Conservation (phyloP, 192 early-diverging fungal genomes). For the Spinellus fusiger region DNA sequence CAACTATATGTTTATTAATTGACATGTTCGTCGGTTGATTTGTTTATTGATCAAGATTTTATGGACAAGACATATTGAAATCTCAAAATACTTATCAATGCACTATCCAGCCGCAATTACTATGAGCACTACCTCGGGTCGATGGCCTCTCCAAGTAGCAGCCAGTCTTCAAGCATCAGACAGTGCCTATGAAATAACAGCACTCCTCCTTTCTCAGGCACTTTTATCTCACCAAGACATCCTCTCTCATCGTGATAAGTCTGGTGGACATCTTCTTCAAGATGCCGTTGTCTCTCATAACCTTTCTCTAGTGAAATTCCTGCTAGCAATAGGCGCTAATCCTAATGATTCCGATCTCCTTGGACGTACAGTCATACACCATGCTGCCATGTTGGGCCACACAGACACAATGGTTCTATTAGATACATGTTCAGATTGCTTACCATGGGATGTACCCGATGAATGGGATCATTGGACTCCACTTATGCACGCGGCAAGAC, state of each 20-base stretch:
- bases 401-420: slow-evolving; percentile 16
- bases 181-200: slow-evolving; percentile 5
- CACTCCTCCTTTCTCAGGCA: slow-evolving; percentile 12
- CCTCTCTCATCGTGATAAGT: slow-evolving; percentile 27
- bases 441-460: slow-evolving; percentile 24
- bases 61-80: slow-evolving; percentile 19
- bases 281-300: slow-evolving; percentile 30
- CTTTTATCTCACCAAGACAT: neutral
- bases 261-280: slow-evolving; percentile 29
- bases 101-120: slow-evolving; percentile 14
- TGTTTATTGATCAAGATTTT: neutral
- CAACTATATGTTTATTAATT: neutral
- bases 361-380: slow-evolving; percentile 31
- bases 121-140: slow-evolving; percentile 30
- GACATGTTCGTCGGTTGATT: neutral
- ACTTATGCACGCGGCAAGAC: slow-evolving; percentile 33
- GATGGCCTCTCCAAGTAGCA: slow-evolving; percentile 35
- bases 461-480: slow-evolving; percentile 39
- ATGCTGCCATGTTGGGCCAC: slow-evolving; percentile 35
- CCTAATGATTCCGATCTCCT: slow-evolving; percentile 24
- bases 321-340: slow-evolving; percentile 20
- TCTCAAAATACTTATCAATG: slow-evolving; percentile 21
- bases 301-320: slow-evolving; percentile 7
- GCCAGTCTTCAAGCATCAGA: slow-evolving; percentile 8
- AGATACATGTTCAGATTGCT: neutral